Conservation (phyloP, 164 flowering plant species). For the Hamamelis virginiana region DNA sequence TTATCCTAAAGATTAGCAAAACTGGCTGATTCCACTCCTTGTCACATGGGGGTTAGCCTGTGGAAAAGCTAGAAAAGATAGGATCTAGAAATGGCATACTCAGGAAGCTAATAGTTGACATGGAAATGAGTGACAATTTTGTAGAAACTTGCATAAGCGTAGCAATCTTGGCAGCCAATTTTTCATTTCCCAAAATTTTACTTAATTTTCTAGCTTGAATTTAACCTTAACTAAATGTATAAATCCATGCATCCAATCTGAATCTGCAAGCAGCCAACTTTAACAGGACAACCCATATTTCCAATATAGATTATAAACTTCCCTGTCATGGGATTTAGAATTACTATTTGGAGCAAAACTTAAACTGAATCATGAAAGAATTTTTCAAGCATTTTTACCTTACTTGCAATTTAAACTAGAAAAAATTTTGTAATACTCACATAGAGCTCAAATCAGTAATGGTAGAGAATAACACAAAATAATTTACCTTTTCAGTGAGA, state of each 20-base stretch:
- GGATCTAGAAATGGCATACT: too few species aligned
- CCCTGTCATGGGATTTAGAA: background rate
- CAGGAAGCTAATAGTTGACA: too few species aligned
- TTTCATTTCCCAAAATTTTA: too few species aligned
- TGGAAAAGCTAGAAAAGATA: too few species aligned
- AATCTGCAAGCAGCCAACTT: background rate
- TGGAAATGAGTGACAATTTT: too few species aligned
- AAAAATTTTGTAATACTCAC: too few species aligned
- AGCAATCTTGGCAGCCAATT: too few species aligned
- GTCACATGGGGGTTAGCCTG: too few species aligned
- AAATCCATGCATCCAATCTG: background rate
- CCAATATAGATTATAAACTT: background rate
- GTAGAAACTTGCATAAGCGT: too few species aligned
- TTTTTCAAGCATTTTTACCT: background rate
- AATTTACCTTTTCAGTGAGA: slow-evolving; percentile 66
- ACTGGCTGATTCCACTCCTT: too few species aligned
- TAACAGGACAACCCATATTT: background rate
- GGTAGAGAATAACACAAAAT: background rate
- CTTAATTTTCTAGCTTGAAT: too few species aligned
- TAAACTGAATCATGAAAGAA: background rate
- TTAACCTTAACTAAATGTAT: background rate
- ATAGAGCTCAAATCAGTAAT: background rate
- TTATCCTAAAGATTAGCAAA: too few species aligned
- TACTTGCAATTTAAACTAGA: background rate
- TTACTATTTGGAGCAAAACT: background rate